A percentile compares a stretch with the other conserved stretches of the same genome.
Evolutionary conservation across 2,329 filamentous ascomycete genomes (phyloP).

Genomic region (Fusarium goolgardi): DNA sequence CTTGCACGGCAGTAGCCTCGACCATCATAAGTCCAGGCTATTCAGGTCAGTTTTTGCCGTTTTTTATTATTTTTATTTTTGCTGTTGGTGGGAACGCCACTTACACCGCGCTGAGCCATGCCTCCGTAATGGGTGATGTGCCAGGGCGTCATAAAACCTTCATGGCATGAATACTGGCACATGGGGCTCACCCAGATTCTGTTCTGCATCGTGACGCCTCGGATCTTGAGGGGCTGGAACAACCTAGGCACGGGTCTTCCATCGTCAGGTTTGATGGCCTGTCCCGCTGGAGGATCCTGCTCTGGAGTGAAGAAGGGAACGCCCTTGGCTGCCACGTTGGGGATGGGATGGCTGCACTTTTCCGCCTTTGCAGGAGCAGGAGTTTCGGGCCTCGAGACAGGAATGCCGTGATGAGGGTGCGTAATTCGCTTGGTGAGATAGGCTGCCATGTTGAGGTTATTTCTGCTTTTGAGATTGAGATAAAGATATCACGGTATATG

Average conservation of each 20-base stretch:
- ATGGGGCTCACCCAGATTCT: slow-evolving; percentile 61
- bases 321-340: slow-evolving; percentile 46
- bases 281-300: slow-evolving; percentile 59
- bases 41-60: neutral
- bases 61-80: neutral
- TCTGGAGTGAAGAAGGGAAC: slow-evolving; percentile 62
- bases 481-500: neutral
- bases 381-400: slow-evolving; percentile 42
- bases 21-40: slow-evolving; percentile 71
- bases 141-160: slow-evolving; percentile 75
- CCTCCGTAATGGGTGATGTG: slow-evolving; percentile 79
- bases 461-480: neutral
- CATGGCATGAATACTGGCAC: slow-evolving; percentile 59
- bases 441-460: slow-evolving; percentile 41
- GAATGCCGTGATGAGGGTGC: slow-evolving; percentile 47
- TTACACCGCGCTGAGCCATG: slow-evolving; percentile 73
- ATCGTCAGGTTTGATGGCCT: slow-evolving; percentile 57
- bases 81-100: slow-evolving; percentile 22
- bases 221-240: slow-evolving; percentile 60
- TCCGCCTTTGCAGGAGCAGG: slow-evolving; percentile 36
- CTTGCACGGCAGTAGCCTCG: slow-evolving; percentile 75
- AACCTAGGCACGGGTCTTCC: slow-evolving; percentile 63
- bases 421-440: slow-evolving; percentile 45
- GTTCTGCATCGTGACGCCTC: slow-evolving; percentile 58
- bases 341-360: slow-evolving; percentile 42